A percentile compares a stretch with the other conserved stretches of the same genome.
These are phyloP conservation scores for Scheffersomyces titani DNA, from an alignment of 1,139 yeast genomes.

Conservation along the genomic window DNA sequence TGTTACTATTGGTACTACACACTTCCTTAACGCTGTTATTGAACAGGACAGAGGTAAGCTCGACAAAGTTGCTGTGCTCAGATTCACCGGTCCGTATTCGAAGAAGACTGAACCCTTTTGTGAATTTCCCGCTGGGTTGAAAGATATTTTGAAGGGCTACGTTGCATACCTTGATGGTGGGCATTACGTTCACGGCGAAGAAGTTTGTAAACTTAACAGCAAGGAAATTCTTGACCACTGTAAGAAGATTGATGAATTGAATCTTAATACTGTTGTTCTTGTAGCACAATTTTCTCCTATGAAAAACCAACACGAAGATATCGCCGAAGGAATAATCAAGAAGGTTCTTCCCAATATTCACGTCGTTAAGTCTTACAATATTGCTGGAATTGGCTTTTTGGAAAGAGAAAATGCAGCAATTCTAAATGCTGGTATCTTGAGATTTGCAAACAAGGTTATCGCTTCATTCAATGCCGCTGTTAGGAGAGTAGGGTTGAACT, in stretches of 20 bases:
- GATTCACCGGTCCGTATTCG: slow-evolving; percentile 41
- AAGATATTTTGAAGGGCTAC: slow-evolving; percentile 29
- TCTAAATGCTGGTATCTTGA: slow-evolving; percentile 40
- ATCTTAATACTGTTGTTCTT: slow-evolving; percentile 32
- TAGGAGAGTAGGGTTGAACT: slow-evolving; percentile 24
- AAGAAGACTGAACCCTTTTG: slow-evolving; percentile 35
- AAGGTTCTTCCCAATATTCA: slow-evolving; percentile 28
- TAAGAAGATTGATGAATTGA: slow-evolving; percentile 22
- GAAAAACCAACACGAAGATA: slow-evolving; percentile 30
- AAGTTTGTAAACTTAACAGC: slow-evolving; percentile 30
- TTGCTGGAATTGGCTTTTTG: slow-evolving; percentile 40
- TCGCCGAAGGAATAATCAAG: slow-evolving; percentile 27
- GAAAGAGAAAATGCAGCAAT: slow-evolving; percentile 46
- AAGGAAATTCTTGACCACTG: slow-evolving; percentile 28
- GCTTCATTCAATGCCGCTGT: slow-evolving; percentile 34
- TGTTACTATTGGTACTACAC: slow-evolving; percentile 47
- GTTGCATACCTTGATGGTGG: slow-evolving; percentile 36
- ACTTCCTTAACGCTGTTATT: slow-evolving; percentile 46
- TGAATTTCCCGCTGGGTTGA: slow-evolving; percentile 40
- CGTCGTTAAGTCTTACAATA: slow-evolving; percentile 34
- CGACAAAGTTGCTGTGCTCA: slow-evolving; percentile 39
- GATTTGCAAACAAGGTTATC: slow-evolving; percentile 37
- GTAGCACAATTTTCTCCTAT: slow-evolving; percentile 42
- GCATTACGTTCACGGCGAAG: slow-evolving; percentile 37
- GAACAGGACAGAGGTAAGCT: slow-evolving; percentile 39